A percentile compares a stretch with the other conserved stretches of the same genome.
Evolutionary conservation across 345 rosid species (phyloP).

Genomic region (Noccaea bulbosa): DNA sequence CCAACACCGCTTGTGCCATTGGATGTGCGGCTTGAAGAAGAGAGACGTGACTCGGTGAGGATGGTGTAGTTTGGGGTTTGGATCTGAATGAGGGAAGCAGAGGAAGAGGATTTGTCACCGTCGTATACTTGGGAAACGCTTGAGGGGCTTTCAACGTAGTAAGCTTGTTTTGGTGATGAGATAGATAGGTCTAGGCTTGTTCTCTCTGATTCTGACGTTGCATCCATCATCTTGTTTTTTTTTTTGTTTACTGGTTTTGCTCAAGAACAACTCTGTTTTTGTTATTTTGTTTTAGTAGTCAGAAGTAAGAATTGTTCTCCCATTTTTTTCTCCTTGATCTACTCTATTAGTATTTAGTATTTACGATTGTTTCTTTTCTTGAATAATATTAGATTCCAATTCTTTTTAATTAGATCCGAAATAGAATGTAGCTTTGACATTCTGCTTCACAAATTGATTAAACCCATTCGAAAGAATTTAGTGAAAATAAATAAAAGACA

Average conservation of each 20-base stretch:
- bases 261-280: background rate
- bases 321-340: conserved; percentile 16
- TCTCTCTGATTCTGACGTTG: conserved; percentile 75
- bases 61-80: conserved; percentile 45
- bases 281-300: background rate
- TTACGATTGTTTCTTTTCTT: conserved; percentile 5
- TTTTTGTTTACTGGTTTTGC: background rate
- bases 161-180: conserved; percentile 73
- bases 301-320: conserved; percentile 29
- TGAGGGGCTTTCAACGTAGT: conserved; percentile 83
- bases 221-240: conserved; percentile 49
- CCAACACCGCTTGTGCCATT: conserved; percentile 42
- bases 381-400: background rate
- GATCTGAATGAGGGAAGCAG: conserved; percentile 39
- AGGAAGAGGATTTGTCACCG: conserved; percentile 76
- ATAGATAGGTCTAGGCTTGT: conserved; percentile 75
- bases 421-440: conserved; percentile 14
- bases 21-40: conserved; percentile 42
- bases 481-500: too few species aligned
- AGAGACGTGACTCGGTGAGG: conserved; percentile 45
- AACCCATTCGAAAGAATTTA: background rate
- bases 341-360: conserved; percentile 13
- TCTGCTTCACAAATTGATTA: background rate
- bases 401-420: conserved; percentile 11
- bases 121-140: conserved; percentile 67